phyloP scores from a whole-genome alignment of 2,329 filamentous ascomycete species.

The Ascochyta fabae region DNA sequence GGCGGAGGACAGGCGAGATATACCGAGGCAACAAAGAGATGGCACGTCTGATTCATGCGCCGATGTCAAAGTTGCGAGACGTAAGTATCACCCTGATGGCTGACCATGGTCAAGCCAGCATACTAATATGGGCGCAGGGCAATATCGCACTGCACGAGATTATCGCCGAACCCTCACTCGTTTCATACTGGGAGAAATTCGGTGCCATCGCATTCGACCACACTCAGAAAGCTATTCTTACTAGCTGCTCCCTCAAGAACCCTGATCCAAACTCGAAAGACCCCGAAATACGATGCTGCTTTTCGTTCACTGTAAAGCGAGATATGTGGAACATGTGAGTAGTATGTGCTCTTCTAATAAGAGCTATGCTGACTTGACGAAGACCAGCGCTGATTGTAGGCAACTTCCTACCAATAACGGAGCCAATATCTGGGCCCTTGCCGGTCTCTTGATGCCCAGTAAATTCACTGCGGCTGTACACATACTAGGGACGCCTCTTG shows the following conservation, averaged over 20 bases:
- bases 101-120: neutral
- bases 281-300: constrained; percentile 87
- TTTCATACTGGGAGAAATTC: constrained; percentile 99
- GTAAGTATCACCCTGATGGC: constrained; percentile 61
- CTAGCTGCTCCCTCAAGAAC: constrained; percentile 88
- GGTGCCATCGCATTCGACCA: constrained; percentile 96
- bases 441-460: constrained; percentile 17
- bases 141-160: constrained; percentile 96
- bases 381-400: constrained; percentile 91
- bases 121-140: constrained; percentile 65
- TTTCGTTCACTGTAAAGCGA: constrained; percentile 94
- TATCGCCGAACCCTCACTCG: constrained; percentile 90
- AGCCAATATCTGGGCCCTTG: constrained; percentile 34
- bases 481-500: neutral
- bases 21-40: constrained; percentile 98
- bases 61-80: constrained; percentile 88
- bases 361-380: constrained; percentile 39
- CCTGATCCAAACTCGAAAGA: constrained; percentile 66
- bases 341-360: too few species aligned
- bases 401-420: constrained; percentile 89
- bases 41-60: constrained; percentile 93
- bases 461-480: neutral
- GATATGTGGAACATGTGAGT: constrained; percentile 96
- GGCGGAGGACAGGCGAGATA: constrained; percentile 95
- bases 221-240: constrained; percentile 91